phyloP scores from a whole-genome alignment of 2,329 filamentous ascomycete species.

The Chaetomiaceae sp. region DNA sequence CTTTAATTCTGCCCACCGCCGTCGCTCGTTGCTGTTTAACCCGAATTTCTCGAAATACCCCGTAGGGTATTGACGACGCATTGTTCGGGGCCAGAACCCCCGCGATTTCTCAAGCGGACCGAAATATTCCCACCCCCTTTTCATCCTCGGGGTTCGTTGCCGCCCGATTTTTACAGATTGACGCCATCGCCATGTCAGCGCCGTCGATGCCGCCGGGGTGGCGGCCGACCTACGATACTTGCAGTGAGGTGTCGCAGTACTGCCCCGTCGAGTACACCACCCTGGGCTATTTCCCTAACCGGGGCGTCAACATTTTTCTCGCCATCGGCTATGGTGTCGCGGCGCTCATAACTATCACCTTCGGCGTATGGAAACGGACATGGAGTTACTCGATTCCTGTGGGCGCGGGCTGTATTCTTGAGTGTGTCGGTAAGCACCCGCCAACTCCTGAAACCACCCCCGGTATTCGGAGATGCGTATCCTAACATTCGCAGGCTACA shows the following conservation, averaged over 20 bases:
- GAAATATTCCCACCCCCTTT: no score
- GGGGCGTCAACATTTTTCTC: slow-evolving; percentile 52
- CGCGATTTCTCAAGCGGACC: no score
- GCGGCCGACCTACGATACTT: slow-evolving; percentile 28
- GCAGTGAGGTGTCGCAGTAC: slow-evolving; percentile 36
- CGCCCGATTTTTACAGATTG: neutral
- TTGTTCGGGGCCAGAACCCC: no score
- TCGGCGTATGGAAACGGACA: slow-evolving; percentile 49
- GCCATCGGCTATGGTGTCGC: slow-evolving; percentile 46
- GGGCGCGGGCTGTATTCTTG: slow-evolving; percentile 47
- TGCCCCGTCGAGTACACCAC: slow-evolving; percentile 52
- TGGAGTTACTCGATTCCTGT: slow-evolving; percentile 52
- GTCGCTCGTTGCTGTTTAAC: no score
- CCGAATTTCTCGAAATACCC: neutral
- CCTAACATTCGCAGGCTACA: slow-evolving; percentile 47
- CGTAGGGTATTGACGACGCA: no score
- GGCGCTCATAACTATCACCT: slow-evolving; percentile 38
- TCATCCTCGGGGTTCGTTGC: neutral
- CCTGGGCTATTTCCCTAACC: slow-evolving; percentile 53
- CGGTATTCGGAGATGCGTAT: no score
- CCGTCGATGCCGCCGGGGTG: slow-evolving; percentile 12
- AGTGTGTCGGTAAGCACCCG: slow-evolving; percentile 43
- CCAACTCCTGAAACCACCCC: no score
- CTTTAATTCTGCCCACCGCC: no score
- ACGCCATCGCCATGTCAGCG: slow-evolving; percentile 7